Evolutionary conservation across 768 basidiomycete genomes (phyloP), one percentile per base, ranked within the genome.

Genomic region (Brasilioporus rufonigricans): DNA sequence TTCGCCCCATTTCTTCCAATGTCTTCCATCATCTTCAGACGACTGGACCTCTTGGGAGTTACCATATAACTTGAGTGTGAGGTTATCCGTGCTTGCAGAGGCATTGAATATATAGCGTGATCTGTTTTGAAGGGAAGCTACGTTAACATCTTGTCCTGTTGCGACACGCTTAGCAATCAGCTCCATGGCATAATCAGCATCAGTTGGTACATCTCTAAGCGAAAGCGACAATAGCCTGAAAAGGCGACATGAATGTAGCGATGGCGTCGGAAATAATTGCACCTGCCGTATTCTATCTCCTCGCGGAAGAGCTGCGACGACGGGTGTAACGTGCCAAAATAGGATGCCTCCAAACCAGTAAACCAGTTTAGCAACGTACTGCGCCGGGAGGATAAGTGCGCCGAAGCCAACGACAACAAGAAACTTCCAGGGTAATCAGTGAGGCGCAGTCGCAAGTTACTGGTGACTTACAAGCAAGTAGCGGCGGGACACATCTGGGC

Each of bases 171-270:
- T 74, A 4, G 85, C 78, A 18, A 88, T 86, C 12, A 88, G 65
- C 35, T 85, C 77, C 82, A 87, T 87, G 2, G 87, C 85, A 61
- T 85, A 84, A 45, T 88, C 84, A 4, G 81, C 77, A 59, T 89
- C 85, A 4, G 85, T 88, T 0, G 87, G 86, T 12, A 78, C 80
- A 55, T 83, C 77, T 35, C 61, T 56, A 46, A 87, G 76, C 4
- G 74, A 69, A 8, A 74, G 70, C 21, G 81, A 79, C 13, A 83
- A 48, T 32, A 46, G 31, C 38, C 82, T 86, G 43, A 8, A 51
- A 49, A 51, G 19, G 18, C 41, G 40, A 27, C 41, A 23, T 60
- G 39, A 59, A 43, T 14, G 23, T 36, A 18, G 13, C 21, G 27
- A 39, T 26, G 36, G 39, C n/a, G 6, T 39, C 23, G 2, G 38